Percentiles rank a stretch among this genome's conserved stretches.
phyloP scores from a whole-genome alignment of 2,329 filamentous ascomycete species.

The Beauveria sp. region DNA sequence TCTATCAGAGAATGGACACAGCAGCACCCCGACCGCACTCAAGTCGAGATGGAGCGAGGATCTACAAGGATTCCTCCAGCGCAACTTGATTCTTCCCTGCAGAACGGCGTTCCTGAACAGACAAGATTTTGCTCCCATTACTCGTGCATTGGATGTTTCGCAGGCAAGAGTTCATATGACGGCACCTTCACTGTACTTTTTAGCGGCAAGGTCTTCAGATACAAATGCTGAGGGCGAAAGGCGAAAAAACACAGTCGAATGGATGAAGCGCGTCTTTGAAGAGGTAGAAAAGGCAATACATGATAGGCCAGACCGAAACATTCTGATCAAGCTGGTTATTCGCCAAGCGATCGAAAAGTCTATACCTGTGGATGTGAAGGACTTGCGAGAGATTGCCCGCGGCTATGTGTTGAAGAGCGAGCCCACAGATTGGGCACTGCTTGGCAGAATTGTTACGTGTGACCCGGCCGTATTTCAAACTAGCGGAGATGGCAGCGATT shows the following conservation, averaged over 20 bases:
- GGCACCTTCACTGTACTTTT: slow-evolving; percentile 37
- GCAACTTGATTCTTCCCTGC: slow-evolving; percentile 44
- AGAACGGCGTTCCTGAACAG: slow-evolving; percentile 38
- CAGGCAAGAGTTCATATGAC: slow-evolving; percentile 27
- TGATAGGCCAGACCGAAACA: slow-evolving; percentile 18
- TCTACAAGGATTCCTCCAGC: slow-evolving; percentile 41
- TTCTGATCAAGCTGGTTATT: slow-evolving; percentile 24
- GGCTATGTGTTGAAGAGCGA: slow-evolving; percentile 30
- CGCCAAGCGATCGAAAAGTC: slow-evolving; percentile 22
- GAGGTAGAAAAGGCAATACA: slow-evolving; percentile 22
- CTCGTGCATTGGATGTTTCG: slow-evolving; percentile 32
- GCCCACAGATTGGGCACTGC: slow-evolving; percentile 34
- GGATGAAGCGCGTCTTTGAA: slow-evolving; percentile 30
- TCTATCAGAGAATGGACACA: slow-evolving; percentile 17
- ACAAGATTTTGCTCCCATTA: slow-evolving; percentile 33
- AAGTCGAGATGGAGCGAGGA: slow-evolving; percentile 35
- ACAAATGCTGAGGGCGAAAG: slow-evolving; percentile 19
- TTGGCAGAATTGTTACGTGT: slow-evolving; percentile 33
- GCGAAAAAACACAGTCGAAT: slow-evolving; percentile 29
- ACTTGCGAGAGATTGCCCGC: slow-evolving; percentile 35
- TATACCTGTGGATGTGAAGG: slow-evolving; percentile 29
- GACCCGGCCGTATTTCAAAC: slow-evolving; percentile 41
- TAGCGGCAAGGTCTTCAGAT: slow-evolving; percentile 26
- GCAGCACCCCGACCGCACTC: slow-evolving; percentile 18
- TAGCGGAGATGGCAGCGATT: slow-evolving; percentile 27